Base-by-base conservation (phyloP, 495 filamentous ascomycete genomes). In the Penicillium arizonense region DNA sequence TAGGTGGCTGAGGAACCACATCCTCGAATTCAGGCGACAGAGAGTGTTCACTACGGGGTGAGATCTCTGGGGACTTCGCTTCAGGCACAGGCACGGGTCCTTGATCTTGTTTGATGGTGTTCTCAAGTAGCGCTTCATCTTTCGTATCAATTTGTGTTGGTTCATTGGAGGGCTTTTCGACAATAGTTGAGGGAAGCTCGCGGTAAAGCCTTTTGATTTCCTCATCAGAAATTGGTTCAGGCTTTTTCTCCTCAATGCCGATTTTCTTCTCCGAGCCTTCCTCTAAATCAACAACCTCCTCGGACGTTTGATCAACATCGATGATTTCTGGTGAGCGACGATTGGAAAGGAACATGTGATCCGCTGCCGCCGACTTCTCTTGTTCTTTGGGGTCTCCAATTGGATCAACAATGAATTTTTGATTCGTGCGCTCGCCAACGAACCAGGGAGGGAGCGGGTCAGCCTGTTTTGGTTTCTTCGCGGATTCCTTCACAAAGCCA, bases 371-470 rank as follows among this genome's bases (percentile, higher is more conserved):
- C 16, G 59, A 44, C 16, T 34, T 50, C 16, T 67, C 63, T 23
- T 65, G 50, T 16, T 61, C 56, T 23, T 53, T 32, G 13, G 63
- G 41, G 18, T 56, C 47, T 26, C 65, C 64, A 36, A 71, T 44
- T 38, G 53, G 37, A 57, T 77, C 72, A 1, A 56, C 13, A 30
- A 72, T 65, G 41, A 76, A 77, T 7, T 71, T 65, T 7, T 60
- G 43, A 28, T 67, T 62, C 7, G 57, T 36, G 28, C 54, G 58
- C 4, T 57, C 62, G 3, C 61, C 68, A 20, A 77, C 76, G 61
- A 98, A 89, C 94, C 94, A 98, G 4, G 94, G 93, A 1, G 94
- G 94, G 28, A 97, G 64, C 11, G 86, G 85, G 34, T 76, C 75
- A 0, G 80, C 69, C 4, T 79, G 71, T 52, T 87, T 79, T 18